These are phyloP conservation scores for Aspergillus hancockii DNA, from an alignment of 495 filamentous ascomycete species.

Conservation along the genomic window DNA sequence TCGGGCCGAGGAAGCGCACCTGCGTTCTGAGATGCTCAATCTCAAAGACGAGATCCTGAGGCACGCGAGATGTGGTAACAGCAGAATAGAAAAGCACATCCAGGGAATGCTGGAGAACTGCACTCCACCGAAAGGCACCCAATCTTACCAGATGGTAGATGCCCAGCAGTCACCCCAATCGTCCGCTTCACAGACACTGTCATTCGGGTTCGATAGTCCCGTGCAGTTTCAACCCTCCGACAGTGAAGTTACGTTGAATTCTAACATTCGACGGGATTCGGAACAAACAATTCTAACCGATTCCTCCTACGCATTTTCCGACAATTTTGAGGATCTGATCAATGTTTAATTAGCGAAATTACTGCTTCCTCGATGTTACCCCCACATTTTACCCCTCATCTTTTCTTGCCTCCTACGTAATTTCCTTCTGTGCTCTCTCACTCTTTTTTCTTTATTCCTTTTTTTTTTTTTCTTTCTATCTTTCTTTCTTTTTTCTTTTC, in stretches of 20 bases:
- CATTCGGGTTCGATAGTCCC: constrained; percentile 43
- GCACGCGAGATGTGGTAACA: too few species aligned
- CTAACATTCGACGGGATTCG: constrained; percentile 12
- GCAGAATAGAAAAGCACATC: too few species aligned
- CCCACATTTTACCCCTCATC: too few species aligned
- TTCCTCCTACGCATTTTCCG: constrained; percentile 33
- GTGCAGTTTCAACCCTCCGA: constrained; percentile 27
- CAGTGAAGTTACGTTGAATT: not conserved
- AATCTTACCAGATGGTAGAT: constrained; percentile 21
- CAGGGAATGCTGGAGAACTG: too few species aligned
- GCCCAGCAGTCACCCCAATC: not conserved
- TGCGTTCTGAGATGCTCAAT: constrained; percentile 45
- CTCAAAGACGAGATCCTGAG: constrained; percentile 60
- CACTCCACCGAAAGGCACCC: constrained; percentile 30
- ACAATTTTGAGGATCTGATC: constrained; percentile 25
- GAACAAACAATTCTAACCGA: constrained; percentile 31
- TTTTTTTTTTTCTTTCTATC: not conserved
- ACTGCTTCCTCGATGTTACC: not conserved
- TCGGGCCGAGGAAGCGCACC: constrained; percentile 53
- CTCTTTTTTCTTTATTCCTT: not conserved
- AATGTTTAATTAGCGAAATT: constrained; percentile 24
- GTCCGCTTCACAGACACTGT: constrained; percentile 14
- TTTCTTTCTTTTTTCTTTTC: not conserved
- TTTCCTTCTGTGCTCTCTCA: not conserved
- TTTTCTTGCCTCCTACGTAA: too few species aligned